phyloP scores from a whole-genome alignment of 306 rosid genomes.

The Prunus padus region DNA sequence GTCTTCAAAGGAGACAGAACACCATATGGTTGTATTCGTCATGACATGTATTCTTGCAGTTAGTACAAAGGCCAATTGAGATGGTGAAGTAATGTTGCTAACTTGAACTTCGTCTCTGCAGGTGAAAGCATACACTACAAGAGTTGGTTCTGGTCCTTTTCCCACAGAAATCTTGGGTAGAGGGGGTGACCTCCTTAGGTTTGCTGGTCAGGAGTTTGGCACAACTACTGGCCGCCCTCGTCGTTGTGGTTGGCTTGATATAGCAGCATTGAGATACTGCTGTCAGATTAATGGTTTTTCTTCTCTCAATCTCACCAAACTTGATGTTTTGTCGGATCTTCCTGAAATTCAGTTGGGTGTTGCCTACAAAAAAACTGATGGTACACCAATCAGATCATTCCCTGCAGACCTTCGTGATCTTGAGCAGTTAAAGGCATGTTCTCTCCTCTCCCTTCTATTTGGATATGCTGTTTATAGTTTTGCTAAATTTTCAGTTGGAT shows the following conservation, averaged over 20 bases:
- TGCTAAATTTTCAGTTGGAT: neutral
- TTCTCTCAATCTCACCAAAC: slow-evolving; percentile 86
- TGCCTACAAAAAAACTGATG: slow-evolving; percentile 59
- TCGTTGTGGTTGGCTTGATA: slow-evolving; percentile 97
- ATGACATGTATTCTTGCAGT: neutral
- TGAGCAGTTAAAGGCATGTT: slow-evolving; percentile 73
- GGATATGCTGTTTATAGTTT: neutral
- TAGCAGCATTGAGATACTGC: slow-evolving; percentile 67
- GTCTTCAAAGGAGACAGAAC: neutral
- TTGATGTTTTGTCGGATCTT: slow-evolving; percentile 81
- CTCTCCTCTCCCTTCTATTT: neutral
- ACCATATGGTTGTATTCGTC: neutral
- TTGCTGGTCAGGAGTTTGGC: slow-evolving; percentile 96
- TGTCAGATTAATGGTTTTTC: slow-evolving; percentile 92
- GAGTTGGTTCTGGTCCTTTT: slow-evolving; percentile 97
- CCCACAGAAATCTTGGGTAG: slow-evolving; percentile 85
- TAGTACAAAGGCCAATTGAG: slow-evolving; percentile 8
- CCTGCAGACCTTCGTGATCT: slow-evolving; percentile 85
- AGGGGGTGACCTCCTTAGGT: slow-evolving; percentile 84
- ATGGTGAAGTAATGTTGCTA: slow-evolving; percentile 13
- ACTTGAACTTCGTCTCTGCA: slow-evolving; percentile 40
- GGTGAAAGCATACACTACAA: slow-evolving; percentile 97
- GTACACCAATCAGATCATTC: slow-evolving; percentile 67
- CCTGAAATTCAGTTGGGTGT: slow-evolving; percentile 75
- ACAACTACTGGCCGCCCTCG: slow-evolving; percentile 98